phyloP scores from a whole-genome alignment of 805 yeast genomes.

The Debaryomyces hansenii region DNA sequence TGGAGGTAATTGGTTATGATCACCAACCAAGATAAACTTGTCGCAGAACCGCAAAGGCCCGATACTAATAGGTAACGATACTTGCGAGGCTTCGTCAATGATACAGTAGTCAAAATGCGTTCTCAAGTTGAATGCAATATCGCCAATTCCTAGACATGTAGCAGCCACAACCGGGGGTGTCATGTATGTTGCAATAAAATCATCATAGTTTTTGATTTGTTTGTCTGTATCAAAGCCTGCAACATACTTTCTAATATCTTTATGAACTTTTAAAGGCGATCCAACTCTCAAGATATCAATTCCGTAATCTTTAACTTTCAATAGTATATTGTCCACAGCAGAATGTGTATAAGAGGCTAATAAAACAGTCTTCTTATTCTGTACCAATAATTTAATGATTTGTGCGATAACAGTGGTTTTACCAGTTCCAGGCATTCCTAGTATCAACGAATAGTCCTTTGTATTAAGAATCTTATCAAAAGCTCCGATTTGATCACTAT shows the following conservation, averaged over 20 bases:
- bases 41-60: constrained; percentile 83
- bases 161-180: constrained; percentile 78
- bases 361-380: constrained; percentile 64
- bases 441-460: constrained; percentile 72
- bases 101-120: constrained; percentile 85
- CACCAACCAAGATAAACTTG: constrained; percentile 91
- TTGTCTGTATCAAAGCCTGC: constrained; percentile 38
- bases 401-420: constrained; percentile 71
- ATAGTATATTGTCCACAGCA: constrained; percentile 89
- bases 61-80: constrained; percentile 84
- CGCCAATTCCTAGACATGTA: constrained; percentile 78
- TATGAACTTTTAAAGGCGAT: constrained; percentile 55
- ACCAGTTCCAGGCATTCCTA: constrained; percentile 99
- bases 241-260: constrained; percentile 53
- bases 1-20: constrained; percentile 92
- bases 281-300: constrained; percentile 68
- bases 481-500: constrained; percentile 71
- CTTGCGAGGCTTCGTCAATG: constrained; percentile 95
- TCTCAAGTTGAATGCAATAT: constrained; percentile 54
- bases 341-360: constrained; percentile 90
- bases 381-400: constrained; percentile 60
- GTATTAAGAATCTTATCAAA: constrained; percentile 63
- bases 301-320: constrained; percentile 53
- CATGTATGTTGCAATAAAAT: constrained; percentile 48
- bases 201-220: constrained; percentile 40